A percentile compares a stretch with the other conserved stretches of the same genome.
These are phyloP conservation scores for Daldinia concentrica DNA, from an alignment of 495 filamentous ascomycete genomes.

Conservation along the genomic window DNA sequence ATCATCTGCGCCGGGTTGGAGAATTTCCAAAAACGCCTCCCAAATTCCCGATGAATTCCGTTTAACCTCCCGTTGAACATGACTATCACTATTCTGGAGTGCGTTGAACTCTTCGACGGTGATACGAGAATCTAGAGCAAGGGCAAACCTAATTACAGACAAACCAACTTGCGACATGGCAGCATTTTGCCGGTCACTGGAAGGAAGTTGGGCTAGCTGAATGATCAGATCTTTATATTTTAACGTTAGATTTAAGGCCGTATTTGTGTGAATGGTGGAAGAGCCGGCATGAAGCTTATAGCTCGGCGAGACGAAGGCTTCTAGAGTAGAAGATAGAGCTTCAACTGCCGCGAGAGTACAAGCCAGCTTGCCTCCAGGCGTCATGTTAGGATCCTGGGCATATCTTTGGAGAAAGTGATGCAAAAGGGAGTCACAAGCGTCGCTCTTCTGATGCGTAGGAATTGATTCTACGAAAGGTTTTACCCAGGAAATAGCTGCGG, in stretches of 20 bases:
- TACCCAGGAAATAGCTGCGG: constrained; percentile 72
- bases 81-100: constrained; percentile 61
- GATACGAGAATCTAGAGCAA: constrained; percentile 79
- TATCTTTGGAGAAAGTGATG: constrained; percentile 74
- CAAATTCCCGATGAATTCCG: constrained; percentile 75
- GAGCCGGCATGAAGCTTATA: constrained; percentile 56
- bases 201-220: constrained; percentile 50
- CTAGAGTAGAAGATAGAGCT: constrained; percentile 55
- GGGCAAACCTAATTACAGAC: constrained; percentile 72
- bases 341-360: constrained; percentile 58
- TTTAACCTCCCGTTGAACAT: constrained; percentile 72
- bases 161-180: constrained; percentile 60
- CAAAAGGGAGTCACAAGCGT: constrained; percentile 75
- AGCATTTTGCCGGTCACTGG: constrained; percentile 49
- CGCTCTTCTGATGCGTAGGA: constrained; percentile 71
- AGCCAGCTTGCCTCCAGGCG: constrained; percentile 51
- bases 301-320: constrained; percentile 53
- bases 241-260: constrained; percentile 59
- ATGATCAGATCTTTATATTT: constrained; percentile 58
- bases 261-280: constrained; percentile 60
- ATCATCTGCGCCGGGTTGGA: constrained; percentile 68
- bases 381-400: constrained; percentile 57
- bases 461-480: constrained; percentile 79
- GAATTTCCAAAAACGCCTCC: constrained; percentile 75
- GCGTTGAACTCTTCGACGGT: constrained; percentile 75